Conservation (phyloP, 1,284 basidiomycete genomes). For the Garcileccinum viscosum region DNA sequence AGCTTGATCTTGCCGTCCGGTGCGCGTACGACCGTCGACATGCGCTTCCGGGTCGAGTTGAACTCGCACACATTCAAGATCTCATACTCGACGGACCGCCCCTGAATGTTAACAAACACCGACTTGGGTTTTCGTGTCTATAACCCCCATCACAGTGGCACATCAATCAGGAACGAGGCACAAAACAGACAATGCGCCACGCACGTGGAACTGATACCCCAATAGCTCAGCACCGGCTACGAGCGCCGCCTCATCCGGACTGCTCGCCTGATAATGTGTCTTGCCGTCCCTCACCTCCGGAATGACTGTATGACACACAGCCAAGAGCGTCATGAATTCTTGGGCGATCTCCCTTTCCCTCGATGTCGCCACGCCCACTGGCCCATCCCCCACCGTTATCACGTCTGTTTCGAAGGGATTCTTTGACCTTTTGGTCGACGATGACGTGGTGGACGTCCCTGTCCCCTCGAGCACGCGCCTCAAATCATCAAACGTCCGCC, state of each 20-base stretch:
- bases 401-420: constrained; percentile 30
- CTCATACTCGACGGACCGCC: constrained; percentile 81
- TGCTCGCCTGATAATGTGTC: constrained; percentile 93
- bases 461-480: constrained; percentile 53
- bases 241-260: constrained; percentile 97
- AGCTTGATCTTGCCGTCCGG: constrained; percentile 93
- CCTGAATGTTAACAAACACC: constrained; percentile 86
- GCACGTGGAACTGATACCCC: constrained; percentile 92
- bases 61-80: constrained; percentile 98
- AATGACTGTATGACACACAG: constrained; percentile 99
- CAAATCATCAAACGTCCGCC: constrained; percentile 82
- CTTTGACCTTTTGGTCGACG: constrained; percentile 16
- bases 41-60: constrained; percentile 96
- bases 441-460: background rate
- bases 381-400: background rate
- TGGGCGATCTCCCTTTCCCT: constrained; percentile 65
- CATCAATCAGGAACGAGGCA: constrained; percentile 20
- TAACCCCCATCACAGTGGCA: background rate
- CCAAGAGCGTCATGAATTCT: constrained; percentile 90
- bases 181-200: constrained; percentile 30
- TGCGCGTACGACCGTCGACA: constrained; percentile 92
- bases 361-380: constrained; percentile 15
- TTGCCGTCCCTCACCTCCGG: constrained; percentile 89
- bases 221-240: constrained; percentile 93
- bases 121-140: constrained; percentile 96